These are phyloP conservation scores for Phlebiopsis gigantea DNA, from an alignment of 768 basidiomycete genomes.

Conservation along the genomic window DNA sequence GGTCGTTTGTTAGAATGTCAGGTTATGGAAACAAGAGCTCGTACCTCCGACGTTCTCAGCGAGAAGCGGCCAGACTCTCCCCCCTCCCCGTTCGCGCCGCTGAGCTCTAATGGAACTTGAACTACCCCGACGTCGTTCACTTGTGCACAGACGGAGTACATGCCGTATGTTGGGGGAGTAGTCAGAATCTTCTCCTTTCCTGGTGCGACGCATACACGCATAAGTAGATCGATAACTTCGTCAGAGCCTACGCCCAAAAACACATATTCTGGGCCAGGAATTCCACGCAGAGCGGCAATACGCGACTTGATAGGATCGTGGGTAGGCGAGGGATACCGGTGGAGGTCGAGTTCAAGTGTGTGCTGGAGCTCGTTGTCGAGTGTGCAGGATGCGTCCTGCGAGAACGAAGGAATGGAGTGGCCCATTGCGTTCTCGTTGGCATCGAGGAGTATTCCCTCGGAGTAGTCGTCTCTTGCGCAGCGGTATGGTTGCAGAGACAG, in stretches of 20 bases:
- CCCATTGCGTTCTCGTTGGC: conserved; percentile 98
- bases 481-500: conserved; percentile 88
- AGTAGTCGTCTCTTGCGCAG: conserved; percentile 95
- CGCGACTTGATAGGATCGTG: conserved; percentile 73
- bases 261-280: conserved; percentile 57
- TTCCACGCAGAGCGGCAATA: conserved; percentile 65
- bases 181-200: conserved; percentile 76
- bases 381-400: conserved; percentile 11
- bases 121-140: conserved; percentile 89
- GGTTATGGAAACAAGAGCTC: conserved; percentile 18
- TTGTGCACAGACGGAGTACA: conserved; percentile 94
- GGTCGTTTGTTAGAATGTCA: not conserved
- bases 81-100: conserved; percentile 59
- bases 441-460: conserved; percentile 85
- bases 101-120: conserved; percentile 65
- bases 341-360: conserved; percentile 49
- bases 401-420: conserved; percentile 58
- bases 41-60: conserved; percentile 66
- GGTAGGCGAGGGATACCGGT: conserved; percentile 93
- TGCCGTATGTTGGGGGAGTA: conserved; percentile 96
- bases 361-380: conserved; percentile 31
- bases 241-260: conserved; percentile 97
- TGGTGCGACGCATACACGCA: conserved; percentile 83
- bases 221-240: conserved; percentile 92
- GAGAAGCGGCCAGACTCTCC: conserved; percentile 72